Conservation (phyloP, 768 basidiomycete species). For the Termitomyces titanicus region DNA sequence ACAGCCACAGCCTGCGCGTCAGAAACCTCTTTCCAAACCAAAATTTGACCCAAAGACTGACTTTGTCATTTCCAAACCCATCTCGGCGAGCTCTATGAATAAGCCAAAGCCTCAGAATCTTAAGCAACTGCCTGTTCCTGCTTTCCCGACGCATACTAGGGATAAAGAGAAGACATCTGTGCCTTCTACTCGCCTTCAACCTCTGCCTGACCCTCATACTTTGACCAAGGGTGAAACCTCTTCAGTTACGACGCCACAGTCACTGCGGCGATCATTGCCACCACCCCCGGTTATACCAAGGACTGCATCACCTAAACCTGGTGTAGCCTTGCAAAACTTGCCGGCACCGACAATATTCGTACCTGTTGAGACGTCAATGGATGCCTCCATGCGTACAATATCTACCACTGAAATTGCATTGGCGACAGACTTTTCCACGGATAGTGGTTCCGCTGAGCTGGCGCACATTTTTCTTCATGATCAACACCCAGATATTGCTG, state of each 20-base stretch:
- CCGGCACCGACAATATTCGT: constrained; percentile 23
- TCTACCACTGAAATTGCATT: constrained; percentile 49
- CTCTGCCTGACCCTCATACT: constrained; percentile 8
- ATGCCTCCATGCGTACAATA: constrained; percentile 44
- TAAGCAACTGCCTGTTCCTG: constrained; percentile 13
- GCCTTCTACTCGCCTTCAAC: constrained; percentile 1
- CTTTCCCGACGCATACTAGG: background rate
- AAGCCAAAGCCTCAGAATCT: constrained; percentile 11
- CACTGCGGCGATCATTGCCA: constrained; percentile 6
- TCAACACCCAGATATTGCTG: constrained; percentile 33
- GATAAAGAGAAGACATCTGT: constrained; percentile 4
- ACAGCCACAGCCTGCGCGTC: background rate
- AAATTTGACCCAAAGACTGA: constrained; percentile 1
- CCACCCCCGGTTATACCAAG: constrained; percentile 10
- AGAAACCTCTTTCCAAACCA: constrained; percentile 4
- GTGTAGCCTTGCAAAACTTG: constrained; percentile 16
- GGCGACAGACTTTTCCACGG: constrained; percentile 49
- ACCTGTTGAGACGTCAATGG: constrained; percentile 17
- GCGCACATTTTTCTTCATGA: constrained; percentile 52
- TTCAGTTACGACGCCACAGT: background rate
- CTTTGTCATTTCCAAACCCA: constrained; percentile 4
- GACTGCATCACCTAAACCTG: constrained; percentile 12
- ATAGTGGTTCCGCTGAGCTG: constrained; percentile 45
- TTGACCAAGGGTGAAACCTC: constrained; percentile 1
- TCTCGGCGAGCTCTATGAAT: background rate